Evolutionary conservation across 2,329 filamentous ascomycete genomes (phyloP).

Genomic region (Fusarium sp.): DNA sequence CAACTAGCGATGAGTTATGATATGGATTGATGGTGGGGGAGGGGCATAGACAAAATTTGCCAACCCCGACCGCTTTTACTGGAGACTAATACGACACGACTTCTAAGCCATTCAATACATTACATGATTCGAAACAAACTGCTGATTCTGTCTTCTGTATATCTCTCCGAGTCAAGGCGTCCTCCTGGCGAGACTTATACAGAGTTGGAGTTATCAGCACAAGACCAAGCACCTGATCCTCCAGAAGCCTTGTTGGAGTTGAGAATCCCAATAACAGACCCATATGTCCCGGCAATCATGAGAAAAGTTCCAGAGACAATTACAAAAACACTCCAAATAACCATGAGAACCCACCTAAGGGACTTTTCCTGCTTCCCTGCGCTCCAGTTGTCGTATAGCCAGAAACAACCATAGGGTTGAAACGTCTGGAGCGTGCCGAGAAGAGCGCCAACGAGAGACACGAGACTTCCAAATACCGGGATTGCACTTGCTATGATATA

Average conservation of each 20-base stretch:
- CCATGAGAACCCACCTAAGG: constrained; percentile 17
- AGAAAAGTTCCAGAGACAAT: constrained; percentile 51
- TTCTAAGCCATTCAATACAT: not conserved
- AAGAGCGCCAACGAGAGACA: constrained; percentile 49
- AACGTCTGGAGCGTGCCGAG: constrained; percentile 48
- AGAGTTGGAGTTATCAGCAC: constrained; percentile 58
- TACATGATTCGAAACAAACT: not conserved
- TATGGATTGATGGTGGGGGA: constrained; percentile 23
- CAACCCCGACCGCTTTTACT: constrained; percentile 35
- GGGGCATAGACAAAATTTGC: constrained; percentile 34
- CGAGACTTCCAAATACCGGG: constrained; percentile 43
- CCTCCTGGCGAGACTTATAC: not conserved
- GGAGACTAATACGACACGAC: not conserved
- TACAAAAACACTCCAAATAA: constrained; percentile 22
- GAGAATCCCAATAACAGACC: constrained; percentile 54
- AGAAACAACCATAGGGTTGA: constrained; percentile 47
- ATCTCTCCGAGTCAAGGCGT: not conserved
- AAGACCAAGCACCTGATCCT: constrained; percentile 57
- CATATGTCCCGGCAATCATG: constrained; percentile 60
- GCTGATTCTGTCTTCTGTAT: not conserved
- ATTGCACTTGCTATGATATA: constrained; percentile 46
- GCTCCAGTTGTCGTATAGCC: constrained; percentile 48
- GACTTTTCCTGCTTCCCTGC: constrained; percentile 5
- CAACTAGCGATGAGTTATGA: not conserved
- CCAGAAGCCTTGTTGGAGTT: constrained; percentile 52